Percentiles rank a stretch among this genome's conserved stretches.
These are phyloP conservation scores for Chrysosporium keratinophilum DNA, from an alignment of 2,329 filamentous ascomycete species.

Conservation along the genomic window DNA sequence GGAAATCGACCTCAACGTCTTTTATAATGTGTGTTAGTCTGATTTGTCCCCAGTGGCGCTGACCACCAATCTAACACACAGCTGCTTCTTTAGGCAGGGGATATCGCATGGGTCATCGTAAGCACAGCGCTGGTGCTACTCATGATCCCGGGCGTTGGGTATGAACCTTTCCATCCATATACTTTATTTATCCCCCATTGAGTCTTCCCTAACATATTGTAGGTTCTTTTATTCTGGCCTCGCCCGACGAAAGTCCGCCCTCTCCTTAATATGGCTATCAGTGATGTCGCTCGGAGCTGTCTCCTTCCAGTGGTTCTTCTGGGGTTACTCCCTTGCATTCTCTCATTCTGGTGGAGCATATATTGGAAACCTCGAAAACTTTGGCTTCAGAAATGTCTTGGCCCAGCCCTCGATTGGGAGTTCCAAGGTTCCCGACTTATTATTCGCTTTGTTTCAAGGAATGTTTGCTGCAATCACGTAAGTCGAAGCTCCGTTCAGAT, in stretches of 20 bases:
- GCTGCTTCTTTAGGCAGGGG: conserved; percentile 50
- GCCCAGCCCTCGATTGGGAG: conserved; percentile 66
- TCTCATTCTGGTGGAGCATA: conserved; percentile 50
- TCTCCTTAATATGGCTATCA: conserved; percentile 75
- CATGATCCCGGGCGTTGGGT: conserved; percentile 85
- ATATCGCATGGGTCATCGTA: conserved; percentile 72
- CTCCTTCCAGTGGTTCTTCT: conserved; percentile 89
- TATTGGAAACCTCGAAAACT: conserved; percentile 58
- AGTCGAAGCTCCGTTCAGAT: conserved; percentile 28
- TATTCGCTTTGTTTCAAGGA: conserved; percentile 65
- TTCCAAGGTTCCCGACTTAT: conserved; percentile 62
- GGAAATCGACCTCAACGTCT: conserved; percentile 60
- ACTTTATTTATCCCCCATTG: background rate
- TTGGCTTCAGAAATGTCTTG: conserved; percentile 68
- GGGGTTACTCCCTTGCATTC: conserved; percentile 55
- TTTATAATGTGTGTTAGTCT: conserved; percentile 54
- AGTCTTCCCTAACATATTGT: background rate
- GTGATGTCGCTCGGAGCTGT: conserved; percentile 71
- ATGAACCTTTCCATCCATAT: conserved; percentile 18
- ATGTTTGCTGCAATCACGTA: conserved; percentile 66
- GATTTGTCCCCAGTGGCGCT: background rate
- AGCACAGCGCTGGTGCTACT: conserved; percentile 71
- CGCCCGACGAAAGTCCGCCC: conserved; percentile 75
- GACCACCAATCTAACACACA: background rate
- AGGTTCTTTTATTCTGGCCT: conserved; percentile 91